phyloP scores from a whole-genome alignment of 2,329 filamentous ascomycete species.

The Huntiella bhutanensis region DNA sequence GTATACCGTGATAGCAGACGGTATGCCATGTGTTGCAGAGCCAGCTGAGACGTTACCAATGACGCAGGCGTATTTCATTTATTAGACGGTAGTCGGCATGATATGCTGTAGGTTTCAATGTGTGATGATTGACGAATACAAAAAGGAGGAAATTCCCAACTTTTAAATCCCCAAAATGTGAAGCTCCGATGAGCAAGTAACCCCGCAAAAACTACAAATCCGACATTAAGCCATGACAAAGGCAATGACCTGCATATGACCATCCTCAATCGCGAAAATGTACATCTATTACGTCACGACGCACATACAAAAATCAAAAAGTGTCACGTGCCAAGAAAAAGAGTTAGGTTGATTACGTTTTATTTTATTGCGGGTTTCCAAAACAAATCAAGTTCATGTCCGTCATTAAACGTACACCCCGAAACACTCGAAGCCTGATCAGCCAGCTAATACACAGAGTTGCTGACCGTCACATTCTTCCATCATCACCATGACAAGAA shows the following conservation, averaged over 20 bases:
- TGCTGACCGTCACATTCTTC: not conserved
- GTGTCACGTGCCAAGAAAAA: not conserved
- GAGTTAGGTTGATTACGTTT: not conserved
- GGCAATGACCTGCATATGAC: not conserved
- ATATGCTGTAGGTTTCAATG: not conserved
- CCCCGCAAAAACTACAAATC: too few relatives aligned
- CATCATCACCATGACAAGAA: not conserved
- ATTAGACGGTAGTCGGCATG: constrained; percentile 23
- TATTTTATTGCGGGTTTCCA: not conserved
- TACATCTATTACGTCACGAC: too few relatives aligned
- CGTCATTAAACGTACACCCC: constrained; percentile 12
- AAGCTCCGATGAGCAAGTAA: too few relatives aligned
- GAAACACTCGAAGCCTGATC: not conserved
- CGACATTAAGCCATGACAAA: too few relatives aligned
- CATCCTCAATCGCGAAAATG: too few relatives aligned
- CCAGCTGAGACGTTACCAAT: constrained; percentile 54
- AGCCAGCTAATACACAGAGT: not conserved
- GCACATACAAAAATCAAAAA: not conserved
- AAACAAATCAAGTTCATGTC: constrained; percentile 10
- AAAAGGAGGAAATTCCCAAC: not conserved
- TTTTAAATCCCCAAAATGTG: too few relatives aligned
- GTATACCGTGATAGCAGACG: constrained; percentile 77
- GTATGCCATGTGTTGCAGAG: constrained; percentile 51
- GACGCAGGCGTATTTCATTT: constrained; percentile 61
- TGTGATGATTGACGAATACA: not conserved